Percentiles rank a stretch among this genome's conserved stretches.
Evolutionary conservation across 202 grass and related monocot species (phyloP).

Genomic region (Dendrocalamus latiflorus): DNA sequence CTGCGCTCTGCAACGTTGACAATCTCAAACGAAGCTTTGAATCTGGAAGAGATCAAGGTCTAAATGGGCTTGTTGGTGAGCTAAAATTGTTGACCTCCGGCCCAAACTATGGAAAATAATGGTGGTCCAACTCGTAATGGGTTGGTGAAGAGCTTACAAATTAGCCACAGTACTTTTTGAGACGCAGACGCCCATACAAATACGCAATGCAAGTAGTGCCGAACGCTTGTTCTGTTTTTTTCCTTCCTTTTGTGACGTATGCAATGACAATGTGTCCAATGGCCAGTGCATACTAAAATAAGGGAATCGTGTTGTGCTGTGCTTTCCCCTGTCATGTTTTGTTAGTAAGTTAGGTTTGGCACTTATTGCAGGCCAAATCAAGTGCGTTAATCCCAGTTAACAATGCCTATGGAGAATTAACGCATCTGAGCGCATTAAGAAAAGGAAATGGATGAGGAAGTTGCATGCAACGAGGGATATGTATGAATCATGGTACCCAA

Average conservation of each 20-base stretch:
- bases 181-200: not conserved
- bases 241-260: not conserved
- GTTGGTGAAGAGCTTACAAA: slow-evolving; percentile 16
- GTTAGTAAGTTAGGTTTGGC: not conserved
- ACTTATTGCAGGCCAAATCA: not conserved
- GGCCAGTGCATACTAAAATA: not conserved
- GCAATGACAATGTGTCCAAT: not conserved
- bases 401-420: not conserved
- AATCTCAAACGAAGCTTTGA: not conserved
- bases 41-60: not conserved
- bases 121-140: not conserved
- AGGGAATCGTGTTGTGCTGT: not conserved
- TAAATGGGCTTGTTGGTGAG: slow-evolving; percentile 11
- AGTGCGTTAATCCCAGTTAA: not conserved
- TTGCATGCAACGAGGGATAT: not conserved
- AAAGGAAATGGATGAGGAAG: too few species aligned
- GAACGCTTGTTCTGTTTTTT: not conserved
- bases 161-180: not conserved
- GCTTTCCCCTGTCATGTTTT: not conserved
- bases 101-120: not conserved
- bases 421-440: not conserved
- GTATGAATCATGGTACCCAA: not conserved
- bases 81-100: slow-evolving; percentile 12
- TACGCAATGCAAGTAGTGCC: not conserved
- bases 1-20: not conserved